A percentile compares a stretch with the other conserved stretches of the same genome.
Evolutionary conservation across 345 rosid genomes (phyloP).

Genomic region (Linum lewisii): DNA sequence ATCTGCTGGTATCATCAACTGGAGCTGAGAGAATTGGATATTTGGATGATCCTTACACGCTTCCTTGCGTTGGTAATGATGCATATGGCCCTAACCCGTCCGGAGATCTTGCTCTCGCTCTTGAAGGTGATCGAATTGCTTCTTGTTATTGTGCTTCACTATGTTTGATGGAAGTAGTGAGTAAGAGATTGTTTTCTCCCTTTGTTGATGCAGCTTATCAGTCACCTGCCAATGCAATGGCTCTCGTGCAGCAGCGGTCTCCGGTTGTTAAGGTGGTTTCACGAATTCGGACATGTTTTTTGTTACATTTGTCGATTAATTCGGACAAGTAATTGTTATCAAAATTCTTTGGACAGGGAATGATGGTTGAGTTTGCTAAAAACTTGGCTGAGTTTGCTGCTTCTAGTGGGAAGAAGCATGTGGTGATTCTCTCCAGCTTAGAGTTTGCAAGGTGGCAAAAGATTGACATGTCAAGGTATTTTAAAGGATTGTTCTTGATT

Average conservation of each 20-base stretch:
- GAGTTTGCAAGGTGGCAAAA: slow-evolving; percentile 82
- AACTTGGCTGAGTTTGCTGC: slow-evolving; percentile 73
- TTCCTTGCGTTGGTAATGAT: slow-evolving; percentile 88
- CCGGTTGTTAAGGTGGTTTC: slow-evolving; percentile 58
- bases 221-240: slow-evolving; percentile 33
- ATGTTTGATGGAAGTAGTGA: neutral
- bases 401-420: slow-evolving; percentile 63
- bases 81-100: slow-evolving; percentile 60
- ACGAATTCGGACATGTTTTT: neutral
- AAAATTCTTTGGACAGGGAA: slow-evolving; percentile 53
- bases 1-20: slow-evolving; percentile 66
- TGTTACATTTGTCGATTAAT: neutral
- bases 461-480: slow-evolving; percentile 77
- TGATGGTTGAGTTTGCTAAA: slow-evolving; percentile 68
- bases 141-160: neutral
- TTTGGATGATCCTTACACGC: slow-evolving; percentile 61
- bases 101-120: slow-evolving; percentile 75
- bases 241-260: slow-evolving; percentile 71
- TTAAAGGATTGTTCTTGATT: neutral
- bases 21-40: slow-evolving; percentile 63
- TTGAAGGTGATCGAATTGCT: slow-evolving; percentile 42
- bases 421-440: slow-evolving; percentile 64
- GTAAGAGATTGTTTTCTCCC: slow-evolving; percentile 3
- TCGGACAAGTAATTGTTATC: no score
- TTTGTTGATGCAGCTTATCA: slow-evolving; percentile 44